Base-by-base conservation (phyloP, 805 yeast genomes). In the Nakazawaea pomicola region DNA sequence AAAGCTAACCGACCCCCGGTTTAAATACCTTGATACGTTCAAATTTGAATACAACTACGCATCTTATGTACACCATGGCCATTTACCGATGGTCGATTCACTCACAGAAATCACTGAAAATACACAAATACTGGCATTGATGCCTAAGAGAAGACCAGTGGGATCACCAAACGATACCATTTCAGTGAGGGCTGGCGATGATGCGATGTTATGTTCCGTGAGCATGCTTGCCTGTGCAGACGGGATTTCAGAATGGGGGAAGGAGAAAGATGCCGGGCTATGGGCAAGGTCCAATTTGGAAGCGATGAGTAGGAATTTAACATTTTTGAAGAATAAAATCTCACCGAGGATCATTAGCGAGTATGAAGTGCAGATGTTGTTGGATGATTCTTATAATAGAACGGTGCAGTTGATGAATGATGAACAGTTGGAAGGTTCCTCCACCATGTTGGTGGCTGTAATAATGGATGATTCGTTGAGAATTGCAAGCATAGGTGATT, bases 201-300 rank as follows among this genome's bases (percentile, higher is more conserved):
- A 74, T 50, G 78, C 80, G 7, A 71, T 74, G 77, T 57, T 74
- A 31, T 70, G 72, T 2, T 68, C 76, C 3, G 76, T 78, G 0
- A 64, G 74, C 4, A 64, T 74, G 32, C 50, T 74, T 40, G 80
- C 75, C 2, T 66, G 74, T 4, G 79, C 80, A 3, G 80, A 74
- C 50, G 80, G 80, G 1, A 76, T 74, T 6, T 68, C 76, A 16
- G 77, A 78, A 1, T 74, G 79, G 79, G 64, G 68, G 15, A 64
- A 60, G 29, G 68, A 69, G 41, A 60, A 72, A 10, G 61, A 68
- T 21, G 65, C 75, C 17, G 78, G 79, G 1, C 59, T 72, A 15
- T 74, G 78, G 75, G 68, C 78, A 1, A 59, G 79, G 38, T 63
- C 71, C 1, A 68, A 74, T 65, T 52, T 74, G 36, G 80, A 74